These are phyloP conservation scores for Fraxinus paxiana DNA, from an alignment of 305 asterid species.

Conservation along the genomic window DNA sequence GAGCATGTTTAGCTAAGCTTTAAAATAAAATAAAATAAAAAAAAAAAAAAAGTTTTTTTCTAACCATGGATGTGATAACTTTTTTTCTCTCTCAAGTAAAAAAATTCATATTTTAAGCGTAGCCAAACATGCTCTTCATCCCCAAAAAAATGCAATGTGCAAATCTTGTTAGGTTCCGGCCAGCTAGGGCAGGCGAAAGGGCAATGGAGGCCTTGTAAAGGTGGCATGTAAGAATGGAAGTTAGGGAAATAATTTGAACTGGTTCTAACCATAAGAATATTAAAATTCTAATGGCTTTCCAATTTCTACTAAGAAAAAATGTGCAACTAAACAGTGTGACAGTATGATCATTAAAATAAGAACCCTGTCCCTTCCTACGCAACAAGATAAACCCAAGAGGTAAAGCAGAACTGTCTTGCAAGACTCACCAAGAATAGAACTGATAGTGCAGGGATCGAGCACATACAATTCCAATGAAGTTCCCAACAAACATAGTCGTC, in stretches of 20 bases:
- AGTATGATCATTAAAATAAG: background rate
- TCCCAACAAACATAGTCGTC: constrained; percentile 55
- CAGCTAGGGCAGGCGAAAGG: background rate
- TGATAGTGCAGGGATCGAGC: constrained; percentile 94
- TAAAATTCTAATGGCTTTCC: background rate
- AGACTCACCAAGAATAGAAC: constrained; percentile 79
- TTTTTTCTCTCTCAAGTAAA: background rate
- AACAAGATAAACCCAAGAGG: background rate
- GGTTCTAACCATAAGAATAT: background rate
- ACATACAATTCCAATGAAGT: constrained; percentile 41
- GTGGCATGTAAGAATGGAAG: background rate
- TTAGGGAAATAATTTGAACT: background rate
- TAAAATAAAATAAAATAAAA: too few relatives aligned
- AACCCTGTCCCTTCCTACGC: background rate
- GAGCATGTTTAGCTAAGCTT: background rate
- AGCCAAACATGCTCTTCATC: background rate
- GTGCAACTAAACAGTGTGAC: background rate
- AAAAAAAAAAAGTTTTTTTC: background rate
- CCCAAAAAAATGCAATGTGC: background rate
- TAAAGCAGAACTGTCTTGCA: background rate
- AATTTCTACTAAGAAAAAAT: background rate
- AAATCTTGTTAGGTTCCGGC: background rate
- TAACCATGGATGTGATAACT: background rate
- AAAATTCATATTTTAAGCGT: background rate
- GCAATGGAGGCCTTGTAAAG: background rate